These are phyloP conservation scores for Backusella mclennaniae DNA, from an alignment of 192 early-diverging fungal species.

Conservation along the genomic window DNA sequence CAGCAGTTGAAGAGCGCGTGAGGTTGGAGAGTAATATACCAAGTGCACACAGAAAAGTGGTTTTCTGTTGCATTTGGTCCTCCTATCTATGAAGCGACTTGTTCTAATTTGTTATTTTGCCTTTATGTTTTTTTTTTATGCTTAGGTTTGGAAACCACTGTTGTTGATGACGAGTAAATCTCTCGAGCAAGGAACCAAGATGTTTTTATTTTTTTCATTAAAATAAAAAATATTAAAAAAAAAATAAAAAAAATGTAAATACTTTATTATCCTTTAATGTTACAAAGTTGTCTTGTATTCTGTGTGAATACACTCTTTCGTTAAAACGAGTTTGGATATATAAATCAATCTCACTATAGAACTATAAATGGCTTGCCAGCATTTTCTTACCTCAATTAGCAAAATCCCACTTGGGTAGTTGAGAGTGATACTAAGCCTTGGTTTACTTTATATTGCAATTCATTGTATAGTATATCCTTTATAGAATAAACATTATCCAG, in stretches of 20 bases:
- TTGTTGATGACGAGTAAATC: constrained; percentile 39
- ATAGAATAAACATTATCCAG: too few species aligned
- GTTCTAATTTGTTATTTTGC: not conserved
- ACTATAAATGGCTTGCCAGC: too few species aligned
- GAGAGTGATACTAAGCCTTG: too few species aligned
- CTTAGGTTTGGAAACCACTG: constrained; percentile 26
- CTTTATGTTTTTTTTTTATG: not conserved
- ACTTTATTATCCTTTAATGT: not conserved
- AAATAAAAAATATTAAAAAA: not conserved
- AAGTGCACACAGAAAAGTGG: not conserved
- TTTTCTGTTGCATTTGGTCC: not conserved
- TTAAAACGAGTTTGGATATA: too few species aligned
- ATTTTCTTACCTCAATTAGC: too few species aligned
- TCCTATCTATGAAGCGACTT: constrained; percentile 20
- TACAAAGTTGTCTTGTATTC: too few species aligned
- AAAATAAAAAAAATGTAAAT: not conserved
- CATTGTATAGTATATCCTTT: too few species aligned
- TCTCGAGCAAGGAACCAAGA: not conserved
- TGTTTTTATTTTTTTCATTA: not conserved
- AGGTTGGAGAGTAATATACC: constrained; percentile 20
- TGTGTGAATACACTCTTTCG: too few species aligned
- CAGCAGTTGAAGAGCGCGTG: constrained; percentile 12
- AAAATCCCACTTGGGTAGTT: too few species aligned
- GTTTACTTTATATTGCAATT: too few species aligned
- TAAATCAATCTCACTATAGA: too few species aligned